Conservation (phyloP, 495 filamentous ascomycete genomes). For the Gamarada debralockiae region DNA sequence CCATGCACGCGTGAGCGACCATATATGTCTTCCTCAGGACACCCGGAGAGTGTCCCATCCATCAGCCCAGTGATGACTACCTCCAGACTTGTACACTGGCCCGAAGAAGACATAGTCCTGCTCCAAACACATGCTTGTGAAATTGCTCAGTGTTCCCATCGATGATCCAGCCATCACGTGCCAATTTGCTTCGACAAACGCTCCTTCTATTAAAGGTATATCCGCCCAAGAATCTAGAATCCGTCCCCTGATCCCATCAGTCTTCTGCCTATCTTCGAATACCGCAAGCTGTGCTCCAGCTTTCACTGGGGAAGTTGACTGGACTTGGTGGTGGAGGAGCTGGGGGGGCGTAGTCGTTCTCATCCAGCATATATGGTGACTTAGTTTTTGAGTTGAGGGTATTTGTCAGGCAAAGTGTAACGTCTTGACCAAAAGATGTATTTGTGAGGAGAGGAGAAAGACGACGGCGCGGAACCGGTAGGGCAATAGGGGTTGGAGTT, state of each 20-base stretch:
- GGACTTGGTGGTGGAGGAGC: constrained; percentile 48
- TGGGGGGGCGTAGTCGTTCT: constrained; percentile 31
- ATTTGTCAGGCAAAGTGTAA: constrained; percentile 38
- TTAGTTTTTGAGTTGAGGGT: constrained; percentile 31
- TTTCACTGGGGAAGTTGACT: constrained; percentile 33
- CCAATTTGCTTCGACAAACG: background rate
- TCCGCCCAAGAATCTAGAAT: background rate
- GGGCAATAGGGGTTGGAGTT: constrained; percentile 20
- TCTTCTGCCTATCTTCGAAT: constrained; percentile 13
- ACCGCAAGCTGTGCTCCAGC: constrained; percentile 23
- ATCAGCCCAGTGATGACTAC: background rate
- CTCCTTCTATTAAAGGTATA: background rate
- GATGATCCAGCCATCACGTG: background rate
- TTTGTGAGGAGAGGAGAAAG: constrained; percentile 28
- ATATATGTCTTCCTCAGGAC: background rate
- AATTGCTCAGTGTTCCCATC: background rate
- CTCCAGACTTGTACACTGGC: background rate
- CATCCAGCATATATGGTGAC: constrained; percentile 17
- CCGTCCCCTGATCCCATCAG: background rate
- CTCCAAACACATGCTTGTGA: no score
- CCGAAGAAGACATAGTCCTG: background rate
- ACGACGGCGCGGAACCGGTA: constrained; percentile 21
- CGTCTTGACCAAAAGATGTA: constrained; percentile 36
- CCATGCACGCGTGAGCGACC: constrained; percentile 15
- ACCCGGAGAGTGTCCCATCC: background rate